phyloP scores from a whole-genome alignment of 345 rosid genomes.

The Lepidium africanum region DNA sequence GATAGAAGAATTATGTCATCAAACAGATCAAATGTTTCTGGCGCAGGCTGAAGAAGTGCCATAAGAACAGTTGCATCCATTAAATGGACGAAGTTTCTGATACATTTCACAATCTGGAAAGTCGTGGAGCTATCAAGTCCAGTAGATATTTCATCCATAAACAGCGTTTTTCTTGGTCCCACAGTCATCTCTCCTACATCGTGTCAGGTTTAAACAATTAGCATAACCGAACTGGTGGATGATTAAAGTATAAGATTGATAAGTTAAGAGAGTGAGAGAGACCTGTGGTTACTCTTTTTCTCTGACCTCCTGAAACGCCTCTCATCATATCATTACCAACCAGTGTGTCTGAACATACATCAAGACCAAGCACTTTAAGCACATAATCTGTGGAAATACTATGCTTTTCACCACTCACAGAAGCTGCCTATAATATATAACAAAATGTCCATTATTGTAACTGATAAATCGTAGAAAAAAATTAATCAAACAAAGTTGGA shows the following conservation, averaged over 20 bases:
- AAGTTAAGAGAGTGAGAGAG: constrained; percentile 23
- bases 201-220: neutral
- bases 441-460: neutral
- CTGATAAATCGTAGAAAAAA: neutral
- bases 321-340: constrained; percentile 93
- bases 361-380: constrained; percentile 85
- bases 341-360: constrained; percentile 72
- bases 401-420: constrained; percentile 64
- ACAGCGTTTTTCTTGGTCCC: constrained; percentile 88
- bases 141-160: constrained; percentile 98
- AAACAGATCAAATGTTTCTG: constrained; percentile 89
- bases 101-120: constrained; percentile 76
- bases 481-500: neutral
- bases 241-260: neutral
- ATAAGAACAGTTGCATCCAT: constrained; percentile 90
- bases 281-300: constrained; percentile 95
- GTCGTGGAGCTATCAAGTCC: constrained; percentile 98
- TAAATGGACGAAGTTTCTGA: constrained; percentile 71
- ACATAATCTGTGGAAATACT: constrained; percentile 78
- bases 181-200: constrained; percentile 91
- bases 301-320: constrained; percentile 96
- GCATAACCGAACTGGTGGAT: neutral
- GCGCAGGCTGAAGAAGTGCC: constrained; percentile 97
- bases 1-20: constrained; percentile 78
- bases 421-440: constrained; percentile 55